A percentile compares a stretch with the other conserved stretches of the same genome.
Conservation (phyloP, 2,329 filamentous ascomycete genomes). For the Trichoderma harzianum region DNA sequence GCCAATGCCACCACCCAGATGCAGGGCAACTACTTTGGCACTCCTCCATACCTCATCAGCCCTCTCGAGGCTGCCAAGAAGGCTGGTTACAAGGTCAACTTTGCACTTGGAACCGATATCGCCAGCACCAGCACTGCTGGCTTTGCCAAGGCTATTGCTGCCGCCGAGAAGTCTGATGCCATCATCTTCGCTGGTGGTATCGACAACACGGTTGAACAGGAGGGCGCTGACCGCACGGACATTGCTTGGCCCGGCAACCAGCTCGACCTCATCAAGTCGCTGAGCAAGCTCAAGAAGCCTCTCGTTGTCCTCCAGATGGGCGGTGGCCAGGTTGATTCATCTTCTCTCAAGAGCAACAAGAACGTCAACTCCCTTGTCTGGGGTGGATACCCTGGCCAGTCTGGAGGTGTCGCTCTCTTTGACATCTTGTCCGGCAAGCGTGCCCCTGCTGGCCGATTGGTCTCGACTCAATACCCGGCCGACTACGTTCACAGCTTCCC, state of each 20-base stretch:
- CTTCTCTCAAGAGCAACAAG: constrained; percentile 42
- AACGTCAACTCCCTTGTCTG: constrained; percentile 51
- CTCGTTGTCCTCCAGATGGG: constrained; percentile 51
- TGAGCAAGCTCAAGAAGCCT: constrained; percentile 41
- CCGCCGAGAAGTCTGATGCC: constrained; percentile 43
- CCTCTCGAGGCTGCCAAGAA: constrained; percentile 46
- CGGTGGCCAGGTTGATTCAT: constrained; percentile 46
- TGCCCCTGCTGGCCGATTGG: constrained; percentile 50
- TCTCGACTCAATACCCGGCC: constrained; percentile 53
- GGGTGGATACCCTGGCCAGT: constrained; percentile 58
- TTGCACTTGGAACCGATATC: not conserved
- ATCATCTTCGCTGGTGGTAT: constrained; percentile 54
- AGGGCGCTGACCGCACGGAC: constrained; percentile 47
- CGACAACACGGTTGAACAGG: constrained; percentile 50
- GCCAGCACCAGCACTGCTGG: not conserved
- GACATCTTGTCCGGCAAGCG: constrained; percentile 49
- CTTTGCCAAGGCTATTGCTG: constrained; percentile 28
- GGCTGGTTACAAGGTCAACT: constrained; percentile 4
- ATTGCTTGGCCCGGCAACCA: constrained; percentile 52
- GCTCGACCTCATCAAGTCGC: constrained; percentile 44
- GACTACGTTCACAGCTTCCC: constrained; percentile 47
- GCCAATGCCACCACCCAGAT: constrained; percentile 24
- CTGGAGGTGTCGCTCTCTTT: constrained; percentile 52
- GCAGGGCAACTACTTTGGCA: constrained; percentile 29
- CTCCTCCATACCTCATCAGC: constrained; percentile 52